Evolutionary conservation across 257 asterid genomes (phyloP), one percentile per base, ranked within the genome.

Genomic region (Nicotiana obtusifolia): DNA sequence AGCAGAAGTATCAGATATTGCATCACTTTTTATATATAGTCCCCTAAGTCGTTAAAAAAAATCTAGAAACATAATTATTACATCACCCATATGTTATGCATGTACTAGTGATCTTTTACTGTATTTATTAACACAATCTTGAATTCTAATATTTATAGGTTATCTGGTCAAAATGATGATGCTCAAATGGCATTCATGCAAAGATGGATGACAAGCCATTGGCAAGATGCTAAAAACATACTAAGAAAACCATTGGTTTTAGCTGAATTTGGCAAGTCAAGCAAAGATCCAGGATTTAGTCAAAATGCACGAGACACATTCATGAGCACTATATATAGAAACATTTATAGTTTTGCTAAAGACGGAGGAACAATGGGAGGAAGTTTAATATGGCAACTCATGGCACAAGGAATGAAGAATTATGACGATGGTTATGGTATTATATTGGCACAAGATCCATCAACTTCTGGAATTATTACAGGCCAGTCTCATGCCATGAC

Each of bases 281-380:
- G 88, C 82, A 91, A 83, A 61, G 95, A 93, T 64, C 82, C 91
- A 1, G 93, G 93, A 1, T 91, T 62, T 75, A 89, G 24, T 28
- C 9, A 86, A 53, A 76, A 13, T 0, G 84, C 30, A 22, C 82
- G 98, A 10, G 94, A 93, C 37, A 24, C 24, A 57, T 95, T 80
- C 90, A 88, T 90, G 86, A 86, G 86, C 19, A 82, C 80, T 31
- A 88, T 92, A 1, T 95, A 93, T 69, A 82, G 85, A 22, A 88
- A 85, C 5, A 84, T 87, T 0, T 90, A 90, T 75, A 73, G 87
- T 47, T 87, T 81, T n/a, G 97, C 98, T 4, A 87, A 86, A 49
- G 82, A 78, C 0, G 96, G 96, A 54, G 97, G 94, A 31, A 88
- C 94, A 14, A 89, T 93, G 93, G 85, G 93, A 16, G 98, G 97